Evolutionary conservation across 805 yeast genomes (phyloP).

Genomic region (Clavispora carvajalis): DNA sequence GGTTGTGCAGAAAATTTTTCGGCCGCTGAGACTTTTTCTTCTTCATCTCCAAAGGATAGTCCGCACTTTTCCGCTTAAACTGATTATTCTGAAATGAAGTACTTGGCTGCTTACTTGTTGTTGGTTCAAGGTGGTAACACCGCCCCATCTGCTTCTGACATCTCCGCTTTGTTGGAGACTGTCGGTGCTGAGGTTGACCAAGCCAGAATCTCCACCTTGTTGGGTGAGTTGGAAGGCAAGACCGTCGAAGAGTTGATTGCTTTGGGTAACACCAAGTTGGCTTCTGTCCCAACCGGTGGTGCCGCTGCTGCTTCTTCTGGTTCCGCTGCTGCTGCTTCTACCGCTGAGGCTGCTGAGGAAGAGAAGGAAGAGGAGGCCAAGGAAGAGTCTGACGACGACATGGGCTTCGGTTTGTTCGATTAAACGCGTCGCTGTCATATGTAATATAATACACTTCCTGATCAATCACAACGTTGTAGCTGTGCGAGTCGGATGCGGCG

Average conservation of each 20-base stretch:
- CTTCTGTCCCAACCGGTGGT: constrained; percentile 97
- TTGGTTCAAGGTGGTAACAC: constrained; percentile 95
- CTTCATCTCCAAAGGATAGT: constrained; percentile 62
- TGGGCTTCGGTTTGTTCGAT: constrained; percentile 98
- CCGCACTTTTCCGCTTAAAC: constrained; percentile 69
- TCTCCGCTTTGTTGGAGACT: constrained; percentile 82
- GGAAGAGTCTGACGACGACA: constrained; percentile 68
- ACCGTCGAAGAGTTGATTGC: constrained; percentile 82
- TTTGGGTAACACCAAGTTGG: constrained; percentile 93
- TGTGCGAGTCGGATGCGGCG: too few relatives aligned
- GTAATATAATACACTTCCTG: constrained; percentile 2
- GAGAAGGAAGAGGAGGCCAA: constrained; percentile 61
- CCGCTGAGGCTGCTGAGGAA: constrained; percentile 68
- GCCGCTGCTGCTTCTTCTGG: constrained; percentile 80
- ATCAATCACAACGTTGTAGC: neutral
- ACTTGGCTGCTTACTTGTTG: constrained; percentile 99
- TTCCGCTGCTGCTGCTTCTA: constrained; percentile 67
- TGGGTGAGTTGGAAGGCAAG: constrained; percentile 91
- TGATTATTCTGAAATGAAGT: constrained; percentile 88
- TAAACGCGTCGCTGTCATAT: constrained; percentile 37
- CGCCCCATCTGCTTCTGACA: constrained; percentile 89
- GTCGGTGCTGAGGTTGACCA: constrained; percentile 96
- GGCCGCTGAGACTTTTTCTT: constrained; percentile 8
- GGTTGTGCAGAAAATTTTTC: constrained; percentile 10
- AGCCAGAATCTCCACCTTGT: constrained; percentile 72